phyloP scores from a whole-genome alignment of 306 rosid genomes.

The Astragalus membranaceus region DNA sequence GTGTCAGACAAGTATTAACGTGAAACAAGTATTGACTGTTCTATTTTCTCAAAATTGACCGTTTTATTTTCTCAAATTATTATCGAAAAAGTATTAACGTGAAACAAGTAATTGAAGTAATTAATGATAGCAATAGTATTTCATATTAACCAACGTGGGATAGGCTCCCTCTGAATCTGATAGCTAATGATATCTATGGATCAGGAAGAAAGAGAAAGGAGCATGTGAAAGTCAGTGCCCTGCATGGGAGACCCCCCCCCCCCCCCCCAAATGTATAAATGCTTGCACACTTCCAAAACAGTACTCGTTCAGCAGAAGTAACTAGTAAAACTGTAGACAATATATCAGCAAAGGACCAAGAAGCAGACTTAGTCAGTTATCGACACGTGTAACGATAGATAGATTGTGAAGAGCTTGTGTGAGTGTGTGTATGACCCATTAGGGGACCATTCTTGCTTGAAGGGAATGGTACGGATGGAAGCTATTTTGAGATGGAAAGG shows the following conservation, averaged over 20 bases:
- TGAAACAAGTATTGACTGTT: too few species aligned
- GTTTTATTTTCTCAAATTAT: too few species aligned
- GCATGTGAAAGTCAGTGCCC: not conserved
- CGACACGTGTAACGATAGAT: conserved; percentile 5
- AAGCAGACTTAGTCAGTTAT: not conserved
- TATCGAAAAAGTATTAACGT: too few species aligned
- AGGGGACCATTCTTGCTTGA: not conserved
- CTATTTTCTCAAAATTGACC: too few species aligned
- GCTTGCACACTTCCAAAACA: not conserved
- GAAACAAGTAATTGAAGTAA: too few species aligned
- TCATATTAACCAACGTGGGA: too few species aligned
- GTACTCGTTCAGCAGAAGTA: not conserved
- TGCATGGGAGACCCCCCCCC: not conserved
- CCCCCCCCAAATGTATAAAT: not conserved
- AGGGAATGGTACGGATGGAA: not conserved
- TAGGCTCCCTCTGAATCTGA: too few species aligned
- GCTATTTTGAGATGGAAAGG: conserved; percentile 23
- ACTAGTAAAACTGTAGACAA: too few species aligned
- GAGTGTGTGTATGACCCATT: not conserved
- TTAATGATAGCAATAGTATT: too few species aligned
- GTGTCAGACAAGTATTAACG: too few species aligned
- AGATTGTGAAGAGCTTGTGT: not conserved
- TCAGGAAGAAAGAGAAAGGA: too few species aligned
- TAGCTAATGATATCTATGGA: too few species aligned
- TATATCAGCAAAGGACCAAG: not conserved